phyloP scores from a whole-genome alignment of 2,329 filamentous ascomycete species.

The Biscogniauxia mediterranea region DNA sequence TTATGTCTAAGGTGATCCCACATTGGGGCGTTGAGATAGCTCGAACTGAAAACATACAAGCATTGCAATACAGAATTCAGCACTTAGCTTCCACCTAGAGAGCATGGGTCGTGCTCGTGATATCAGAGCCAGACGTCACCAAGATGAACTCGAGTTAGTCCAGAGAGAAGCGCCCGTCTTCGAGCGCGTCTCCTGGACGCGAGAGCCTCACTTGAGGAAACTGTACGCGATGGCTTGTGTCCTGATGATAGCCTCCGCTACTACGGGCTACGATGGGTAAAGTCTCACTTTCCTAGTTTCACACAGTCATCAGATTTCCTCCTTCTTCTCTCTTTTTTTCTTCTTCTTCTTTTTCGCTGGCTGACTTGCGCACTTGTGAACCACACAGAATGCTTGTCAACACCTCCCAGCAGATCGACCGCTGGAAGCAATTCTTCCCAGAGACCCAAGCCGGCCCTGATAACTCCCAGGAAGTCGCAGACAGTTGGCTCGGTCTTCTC shows the following conservation, averaged over 20 bases:
- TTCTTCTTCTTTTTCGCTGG: not conserved
- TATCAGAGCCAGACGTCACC: slow-evolving; percentile 11
- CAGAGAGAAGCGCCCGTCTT: slow-evolving; percentile 48
- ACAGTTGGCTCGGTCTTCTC: slow-evolving; percentile 36
- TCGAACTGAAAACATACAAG: not conserved
- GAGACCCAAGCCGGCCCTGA: slow-evolving; percentile 24
- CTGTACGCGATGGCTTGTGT: slow-evolving; percentile 53
- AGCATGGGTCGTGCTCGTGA: not conserved
- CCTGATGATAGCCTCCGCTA: slow-evolving; percentile 59
- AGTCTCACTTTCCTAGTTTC: not conserved
- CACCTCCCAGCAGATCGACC: slow-evolving; percentile 56
- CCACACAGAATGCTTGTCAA: slow-evolving; percentile 50
- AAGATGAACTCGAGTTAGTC: slow-evolving; percentile 37
- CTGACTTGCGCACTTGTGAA: not conserved
- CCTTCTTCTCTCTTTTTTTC: not conserved
- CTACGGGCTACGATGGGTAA: slow-evolving; percentile 60
- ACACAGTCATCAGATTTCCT: not conserved
- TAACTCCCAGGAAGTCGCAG: slow-evolving; percentile 41
- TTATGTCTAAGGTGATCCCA: not conserved
- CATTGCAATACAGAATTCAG: not conserved
- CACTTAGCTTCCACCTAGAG: not conserved
- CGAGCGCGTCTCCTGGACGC: slow-evolving; percentile 55
- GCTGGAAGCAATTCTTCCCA: slow-evolving; percentile 51
- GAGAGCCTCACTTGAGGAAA: slow-evolving; percentile 54
- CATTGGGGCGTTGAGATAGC: not conserved